Conservation (phyloP, 2,329 filamentous ascomycete genomes). For the Fusarium miscanthi region DNA sequence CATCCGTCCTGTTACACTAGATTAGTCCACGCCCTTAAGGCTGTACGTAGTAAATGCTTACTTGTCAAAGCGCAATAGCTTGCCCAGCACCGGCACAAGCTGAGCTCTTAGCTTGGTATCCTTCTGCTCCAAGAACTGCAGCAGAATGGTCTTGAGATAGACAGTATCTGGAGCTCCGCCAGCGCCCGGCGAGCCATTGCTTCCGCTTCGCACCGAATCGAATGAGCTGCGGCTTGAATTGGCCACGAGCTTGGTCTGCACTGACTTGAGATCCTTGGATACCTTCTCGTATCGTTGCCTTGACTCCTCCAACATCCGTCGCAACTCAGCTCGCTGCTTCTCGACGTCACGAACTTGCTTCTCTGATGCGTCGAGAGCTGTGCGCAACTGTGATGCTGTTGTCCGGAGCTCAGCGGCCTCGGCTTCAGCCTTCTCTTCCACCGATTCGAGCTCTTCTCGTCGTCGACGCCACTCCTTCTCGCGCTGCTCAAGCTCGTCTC, state of each 20-base stretch:
- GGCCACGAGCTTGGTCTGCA: slow-evolving; percentile 61
- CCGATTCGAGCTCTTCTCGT: slow-evolving; percentile 79
- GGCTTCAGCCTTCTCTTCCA: slow-evolving; percentile 73
- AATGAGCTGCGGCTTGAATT: slow-evolving; percentile 58
- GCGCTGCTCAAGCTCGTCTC: slow-evolving; percentile 78
- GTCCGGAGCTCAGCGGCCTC: slow-evolving; percentile 81
- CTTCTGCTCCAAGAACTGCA: slow-evolving; percentile 85
- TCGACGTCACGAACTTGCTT: slow-evolving; percentile 85
- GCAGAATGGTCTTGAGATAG: slow-evolving; percentile 83
- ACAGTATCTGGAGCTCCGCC: slow-evolving; percentile 59
- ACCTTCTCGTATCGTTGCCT: slow-evolving; percentile 82
- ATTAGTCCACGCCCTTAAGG: background rate
- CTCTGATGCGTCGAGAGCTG: slow-evolving; percentile 88
- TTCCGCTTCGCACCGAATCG: slow-evolving; percentile 53
- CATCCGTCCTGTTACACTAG: slow-evolving; percentile 64
- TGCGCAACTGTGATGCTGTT: slow-evolving; percentile 81
- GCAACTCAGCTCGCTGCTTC: slow-evolving; percentile 80
- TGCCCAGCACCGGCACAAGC: slow-evolving; percentile 80
- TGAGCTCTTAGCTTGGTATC: slow-evolving; percentile 80
- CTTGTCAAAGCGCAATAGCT: slow-evolving; percentile 82
- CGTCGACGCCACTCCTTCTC: slow-evolving; percentile 80
- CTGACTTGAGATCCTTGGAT: slow-evolving; percentile 70
- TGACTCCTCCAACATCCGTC: slow-evolving; percentile 81
- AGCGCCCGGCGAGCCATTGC: slow-evolving; percentile 44
- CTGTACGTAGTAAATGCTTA: slow-evolving; percentile 56